Evolutionary conservation across 441 rosid genomes (phyloP).

Genomic region (Breynia disticha): DNA sequence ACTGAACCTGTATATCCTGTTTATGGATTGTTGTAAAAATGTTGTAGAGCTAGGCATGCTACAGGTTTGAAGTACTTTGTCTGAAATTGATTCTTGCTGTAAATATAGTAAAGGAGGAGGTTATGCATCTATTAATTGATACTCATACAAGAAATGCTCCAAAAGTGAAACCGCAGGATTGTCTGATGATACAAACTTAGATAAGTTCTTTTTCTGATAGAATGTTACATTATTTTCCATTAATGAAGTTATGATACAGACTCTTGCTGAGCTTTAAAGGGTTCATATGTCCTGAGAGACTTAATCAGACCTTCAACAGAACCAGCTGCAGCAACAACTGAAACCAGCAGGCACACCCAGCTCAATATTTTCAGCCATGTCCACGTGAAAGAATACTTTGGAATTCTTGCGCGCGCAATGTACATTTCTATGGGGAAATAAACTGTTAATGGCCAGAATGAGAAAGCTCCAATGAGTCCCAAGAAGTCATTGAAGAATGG

Average conservation of each 20-base stretch:
- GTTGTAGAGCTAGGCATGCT: too few relatives aligned
- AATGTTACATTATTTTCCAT: too few relatives aligned
- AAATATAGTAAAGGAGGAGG: too few relatives aligned
- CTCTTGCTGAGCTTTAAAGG: constrained; percentile 35
- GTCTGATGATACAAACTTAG: not conserved
- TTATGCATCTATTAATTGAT: not conserved
- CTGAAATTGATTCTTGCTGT: too few relatives aligned
- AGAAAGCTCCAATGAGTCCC: constrained; percentile 66
- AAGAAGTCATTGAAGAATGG: constrained; percentile 82
- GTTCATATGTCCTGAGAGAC: constrained; percentile 55
- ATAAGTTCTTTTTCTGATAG: not conserved
- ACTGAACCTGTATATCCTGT: too few relatives aligned
- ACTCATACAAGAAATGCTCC: not conserved
- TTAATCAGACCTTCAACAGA: constrained; percentile 59
- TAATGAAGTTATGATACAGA: not conserved
- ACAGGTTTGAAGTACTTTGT: too few relatives aligned
- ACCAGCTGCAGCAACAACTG: constrained; percentile 62
- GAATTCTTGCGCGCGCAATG: constrained; percentile 44
- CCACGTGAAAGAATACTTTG: constrained; percentile 52
- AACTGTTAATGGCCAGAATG: constrained; percentile 79
- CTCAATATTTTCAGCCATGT: constrained; percentile 54
- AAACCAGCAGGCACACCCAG: constrained; percentile 44
- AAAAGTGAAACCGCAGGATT: not conserved
- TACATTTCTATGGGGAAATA: constrained; percentile 80
- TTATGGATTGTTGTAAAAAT: too few relatives aligned